Evolutionary conservation across 2,329 filamentous ascomycete genomes (phyloP).

Genomic region (Lachnellula willkommii): DNA sequence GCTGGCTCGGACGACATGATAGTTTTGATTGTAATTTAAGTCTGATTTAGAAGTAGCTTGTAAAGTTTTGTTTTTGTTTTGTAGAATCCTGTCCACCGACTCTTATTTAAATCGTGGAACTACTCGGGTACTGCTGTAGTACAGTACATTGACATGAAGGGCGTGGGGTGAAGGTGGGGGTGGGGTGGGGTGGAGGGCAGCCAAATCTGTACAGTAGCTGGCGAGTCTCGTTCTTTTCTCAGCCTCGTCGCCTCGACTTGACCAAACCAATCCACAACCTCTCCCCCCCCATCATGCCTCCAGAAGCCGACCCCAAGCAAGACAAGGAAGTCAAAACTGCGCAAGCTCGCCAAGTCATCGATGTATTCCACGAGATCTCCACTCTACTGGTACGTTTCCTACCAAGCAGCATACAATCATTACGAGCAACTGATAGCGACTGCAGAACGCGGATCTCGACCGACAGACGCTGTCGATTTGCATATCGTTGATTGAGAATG

Average conservation of each 20-base stretch:
- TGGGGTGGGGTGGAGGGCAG: too few relatives aligned
- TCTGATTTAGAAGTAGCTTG: neutral
- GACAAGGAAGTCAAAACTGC: conserved; percentile 64
- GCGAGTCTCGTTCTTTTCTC: neutral
- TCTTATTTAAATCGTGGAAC: neutral
- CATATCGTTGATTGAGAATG: conserved; percentile 94
- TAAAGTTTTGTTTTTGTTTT: neutral
- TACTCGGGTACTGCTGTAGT: neutral
- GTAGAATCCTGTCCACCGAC: neutral
- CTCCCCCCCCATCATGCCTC: conserved; percentile 34
- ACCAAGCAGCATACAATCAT: neutral
- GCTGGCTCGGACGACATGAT: conserved; percentile 11
- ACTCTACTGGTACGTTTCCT: conserved; percentile 70
- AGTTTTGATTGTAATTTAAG: neutral
- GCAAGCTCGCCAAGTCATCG: conserved; percentile 77
- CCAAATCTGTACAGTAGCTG: too few relatives aligned
- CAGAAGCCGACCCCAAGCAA: conserved; percentile 48
- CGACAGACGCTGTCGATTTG: conserved; percentile 88
- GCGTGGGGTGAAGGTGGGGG: too few relatives aligned
- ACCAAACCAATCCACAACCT: neutral
- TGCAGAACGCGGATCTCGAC: conserved; percentile 87
- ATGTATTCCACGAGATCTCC: conserved; percentile 79
- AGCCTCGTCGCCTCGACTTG: too few relatives aligned
- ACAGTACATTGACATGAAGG: too few relatives aligned
- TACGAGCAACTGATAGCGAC: conserved; percentile 5